phyloP scores from a whole-genome alignment of 306 rosid species.

The Fagus crenata region DNA sequence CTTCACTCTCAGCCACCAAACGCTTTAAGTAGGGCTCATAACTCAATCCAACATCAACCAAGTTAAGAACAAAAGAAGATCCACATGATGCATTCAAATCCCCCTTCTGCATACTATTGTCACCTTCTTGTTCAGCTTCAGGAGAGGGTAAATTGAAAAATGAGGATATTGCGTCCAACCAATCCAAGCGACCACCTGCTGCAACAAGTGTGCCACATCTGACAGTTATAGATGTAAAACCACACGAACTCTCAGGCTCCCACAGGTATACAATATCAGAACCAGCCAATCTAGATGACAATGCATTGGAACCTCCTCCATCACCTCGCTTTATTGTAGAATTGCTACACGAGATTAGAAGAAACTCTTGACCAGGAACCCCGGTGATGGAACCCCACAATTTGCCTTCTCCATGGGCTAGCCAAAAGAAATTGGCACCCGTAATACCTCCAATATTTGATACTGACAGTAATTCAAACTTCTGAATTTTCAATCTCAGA shows the following conservation, averaged over 20 bases:
- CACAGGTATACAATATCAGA: slow-evolving; percentile 69
- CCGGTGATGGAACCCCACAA: slow-evolving; percentile 65
- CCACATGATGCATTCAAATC: slow-evolving; percentile 38
- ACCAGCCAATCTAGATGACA: slow-evolving; percentile 80
- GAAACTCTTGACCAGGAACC: slow-evolving; percentile 71
- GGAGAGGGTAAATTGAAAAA: slow-evolving; percentile 57
- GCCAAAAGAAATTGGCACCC: slow-evolving; percentile 72
- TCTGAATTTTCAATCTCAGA: slow-evolving; percentile 67
- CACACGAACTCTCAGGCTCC: slow-evolving; percentile 61
- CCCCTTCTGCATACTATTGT: slow-evolving; percentile 32
- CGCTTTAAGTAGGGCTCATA: slow-evolving; percentile 79
- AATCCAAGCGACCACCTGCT: slow-evolving; percentile 89
- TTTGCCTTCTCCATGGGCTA: slow-evolving; percentile 86
- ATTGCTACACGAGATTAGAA: slow-evolving; percentile 72
- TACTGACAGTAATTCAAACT: slow-evolving; percentile 67
- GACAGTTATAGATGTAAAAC: slow-evolving; percentile 62
- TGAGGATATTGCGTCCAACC: slow-evolving; percentile 65
- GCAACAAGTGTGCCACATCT: slow-evolving; percentile 85
- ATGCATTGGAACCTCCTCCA: slow-evolving; percentile 90
- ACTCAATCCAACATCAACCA: slow-evolving; percentile 82
- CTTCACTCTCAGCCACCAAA: slow-evolving; percentile 40
- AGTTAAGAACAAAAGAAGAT: slow-evolving; percentile 65
- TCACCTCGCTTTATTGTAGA: slow-evolving; percentile 80
- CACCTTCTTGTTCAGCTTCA: slow-evolving; percentile 45
- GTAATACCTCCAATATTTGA: slow-evolving; percentile 68